Percentiles rank a stretch among this genome's conserved stretches.
Evolutionary conservation across 2,329 filamentous ascomycete species (phyloP).

Genomic region (Ophiostoma sp.): DNA sequence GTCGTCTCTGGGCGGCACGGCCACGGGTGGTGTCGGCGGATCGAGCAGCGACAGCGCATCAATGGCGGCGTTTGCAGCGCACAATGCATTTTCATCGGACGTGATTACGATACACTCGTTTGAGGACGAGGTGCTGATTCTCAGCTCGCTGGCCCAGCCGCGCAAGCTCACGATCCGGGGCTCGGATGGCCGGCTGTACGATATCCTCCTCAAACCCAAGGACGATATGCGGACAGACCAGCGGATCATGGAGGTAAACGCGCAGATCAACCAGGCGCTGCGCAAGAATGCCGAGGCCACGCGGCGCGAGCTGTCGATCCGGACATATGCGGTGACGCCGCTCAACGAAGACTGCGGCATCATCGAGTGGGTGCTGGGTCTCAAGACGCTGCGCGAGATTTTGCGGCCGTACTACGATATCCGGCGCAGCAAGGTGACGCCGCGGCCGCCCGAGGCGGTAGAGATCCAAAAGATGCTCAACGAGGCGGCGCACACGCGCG

Average conservation of each 20-base stretch:
- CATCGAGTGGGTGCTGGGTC: constrained; percentile 96
- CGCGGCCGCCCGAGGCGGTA: constrained; percentile 63
- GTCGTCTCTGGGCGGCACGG: neutral
- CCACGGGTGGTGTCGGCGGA: neutral
- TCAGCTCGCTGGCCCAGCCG: constrained; percentile 88
- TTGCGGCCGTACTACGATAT: constrained; percentile 47
- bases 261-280: constrained; percentile 91
- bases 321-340: constrained; percentile 93
- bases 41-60: constrained; percentile 13
- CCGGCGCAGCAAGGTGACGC: constrained; percentile 68
- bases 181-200: constrained; percentile 82
- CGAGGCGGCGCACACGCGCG: constrained; percentile 52
- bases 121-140: constrained; percentile 79
- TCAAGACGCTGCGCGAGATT: constrained; percentile 90
- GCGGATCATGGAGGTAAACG: constrained; percentile 98
- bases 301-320: constrained; percentile 86
- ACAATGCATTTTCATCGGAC: constrained; percentile 83
- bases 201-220: constrained; percentile 93
- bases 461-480: constrained; percentile 60
- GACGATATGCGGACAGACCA: constrained; percentile 97
- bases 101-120: constrained; percentile 78
- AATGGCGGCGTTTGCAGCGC: constrained; percentile 51
- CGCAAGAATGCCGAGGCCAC: constrained; percentile 89
- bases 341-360: constrained; percentile 96
- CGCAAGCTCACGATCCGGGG: constrained; percentile 83